These are phyloP conservation scores for Botrytis tulipae DNA, from an alignment of 2,329 filamentous ascomycete species.

Conservation along the genomic window DNA sequence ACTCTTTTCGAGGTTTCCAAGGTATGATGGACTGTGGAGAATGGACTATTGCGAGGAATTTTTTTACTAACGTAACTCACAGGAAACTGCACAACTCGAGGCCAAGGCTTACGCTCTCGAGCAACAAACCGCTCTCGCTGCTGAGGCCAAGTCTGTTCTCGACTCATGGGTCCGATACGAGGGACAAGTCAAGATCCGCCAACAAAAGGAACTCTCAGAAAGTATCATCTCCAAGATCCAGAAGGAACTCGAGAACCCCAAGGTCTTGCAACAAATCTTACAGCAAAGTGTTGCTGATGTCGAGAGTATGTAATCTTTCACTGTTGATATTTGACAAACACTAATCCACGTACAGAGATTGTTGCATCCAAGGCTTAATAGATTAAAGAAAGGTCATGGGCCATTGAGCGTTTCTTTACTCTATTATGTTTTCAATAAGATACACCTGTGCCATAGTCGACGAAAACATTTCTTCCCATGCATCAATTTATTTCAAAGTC, in stretches of 20 bases:
- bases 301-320: slow-evolving; percentile 69
- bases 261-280: slow-evolving; percentile 94
- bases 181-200: slow-evolving; percentile 96
- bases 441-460: slow-evolving; percentile 59
- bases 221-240: slow-evolving; percentile 94
- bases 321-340: slow-evolving; percentile 17
- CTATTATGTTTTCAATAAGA: slow-evolving; percentile 51
- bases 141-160: slow-evolving; percentile 91
- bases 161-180: slow-evolving; percentile 99
- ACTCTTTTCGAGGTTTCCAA: slow-evolving; percentile 96
- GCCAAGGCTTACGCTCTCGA: slow-evolving; percentile 95
- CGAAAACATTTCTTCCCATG: slow-evolving; percentile 26
- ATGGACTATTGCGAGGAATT: background rate
- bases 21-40: slow-evolving; percentile 53
- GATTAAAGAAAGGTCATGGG: slow-evolving; percentile 40
- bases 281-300: slow-evolving; percentile 95
- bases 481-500: slow-evolving; percentile 2
- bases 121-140: slow-evolving; percentile 88
- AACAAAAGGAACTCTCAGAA: slow-evolving; percentile 94
- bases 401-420: slow-evolving; percentile 45
- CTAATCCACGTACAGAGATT: slow-evolving; percentile 53
- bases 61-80: slow-evolving; percentile 17
- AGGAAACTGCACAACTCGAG: slow-evolving; percentile 93
- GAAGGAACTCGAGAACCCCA: slow-evolving; percentile 98
- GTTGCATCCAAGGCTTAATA: slow-evolving; percentile 64